Base-by-base conservation (phyloP, 441 rosid species). In the Pelargonium australe region DNA sequence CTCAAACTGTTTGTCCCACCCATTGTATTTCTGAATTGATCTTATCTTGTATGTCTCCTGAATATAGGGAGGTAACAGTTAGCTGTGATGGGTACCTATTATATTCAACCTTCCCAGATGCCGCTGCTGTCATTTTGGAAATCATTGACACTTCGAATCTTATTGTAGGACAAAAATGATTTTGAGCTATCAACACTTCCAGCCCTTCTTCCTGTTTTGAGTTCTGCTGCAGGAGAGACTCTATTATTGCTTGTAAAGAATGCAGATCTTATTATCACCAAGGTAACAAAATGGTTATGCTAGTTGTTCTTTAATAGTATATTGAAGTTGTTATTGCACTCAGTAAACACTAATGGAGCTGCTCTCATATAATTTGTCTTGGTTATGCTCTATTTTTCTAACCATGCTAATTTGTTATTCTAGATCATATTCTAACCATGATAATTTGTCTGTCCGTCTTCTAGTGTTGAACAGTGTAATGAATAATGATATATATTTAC, bases 141-240 rank as follows among this genome's bases (percentile, higher is more conserved):
- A 34, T 14, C 49, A 60, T 44, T 75, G 67, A 70, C 72, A 61
- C 63, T 66, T 70, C 37, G 3, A 63, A 34, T 72, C 69, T 58
- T 75, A 13, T 80, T 76, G 81, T 78, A 94, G 97, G 99, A 87
- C 70, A 91, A 83, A 81, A 83, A 65, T 78, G 99, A 94, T 80
- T 94, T 91, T 64, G 95, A 87, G 86, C 83, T 87, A 67, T 83
- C 83, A 66, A 94, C 99, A 3, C 83, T 94, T 58, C 97, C 99
- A 67, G 97, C 96, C 78, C 96, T 91, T 63, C 80, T 87, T 73
- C 99, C 99, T 71, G 95, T 91, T 78, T 76, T 91, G 75, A 89
- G 85, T 77, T 81, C 87, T 72, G 99, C 99, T 74, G 78, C 96
- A 13, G 97, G 97, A 0, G 99, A 94, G 79, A 87, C 99, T 16